A percentile compares a stretch with the other conserved stretches of the same genome.
Conservation (phyloP, 306 rosid genomes). For the Prinsepia uniflora region DNA sequence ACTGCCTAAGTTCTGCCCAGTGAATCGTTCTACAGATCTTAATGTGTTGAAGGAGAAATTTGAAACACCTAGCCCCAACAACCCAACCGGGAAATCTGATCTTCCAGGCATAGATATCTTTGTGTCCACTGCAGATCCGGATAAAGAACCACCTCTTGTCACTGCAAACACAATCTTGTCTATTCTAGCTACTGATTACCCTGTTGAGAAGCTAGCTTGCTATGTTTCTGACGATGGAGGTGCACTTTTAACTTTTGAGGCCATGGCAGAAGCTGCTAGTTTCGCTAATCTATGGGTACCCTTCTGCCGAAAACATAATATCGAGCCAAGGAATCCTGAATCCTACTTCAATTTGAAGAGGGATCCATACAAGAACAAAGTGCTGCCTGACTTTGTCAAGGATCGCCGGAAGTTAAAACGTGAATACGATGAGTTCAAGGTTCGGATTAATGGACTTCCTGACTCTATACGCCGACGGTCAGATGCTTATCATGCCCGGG, state of each 20-base stretch:
- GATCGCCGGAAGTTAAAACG: constrained; percentile 93
- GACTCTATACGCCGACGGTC: constrained; percentile 94
- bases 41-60: constrained; percentile 86
- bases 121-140: constrained; percentile 98
- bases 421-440: constrained; percentile 97
- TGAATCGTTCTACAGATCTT: constrained; percentile 86
- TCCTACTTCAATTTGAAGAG: constrained; percentile 82
- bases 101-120: constrained; percentile 93
- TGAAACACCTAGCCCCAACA: constrained; percentile 58
- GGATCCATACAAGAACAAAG: constrained; percentile 93
- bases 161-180: constrained; percentile 92
- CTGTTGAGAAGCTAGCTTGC: constrained; percentile 97
- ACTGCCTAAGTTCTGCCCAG: constrained; percentile 79
- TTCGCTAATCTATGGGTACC: constrained; percentile 91
- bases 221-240: constrained; percentile 99
- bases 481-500: constrained; percentile 94
- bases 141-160: constrained; percentile 96
- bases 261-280: constrained; percentile 99
- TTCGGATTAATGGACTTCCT: constrained; percentile 83
- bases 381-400: constrained; percentile 80
- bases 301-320: constrained; percentile 84
- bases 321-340: constrained; percentile 96
- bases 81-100: constrained; percentile 93
- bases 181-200: constrained; percentile 86
- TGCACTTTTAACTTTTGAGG: constrained; percentile 94